phyloP scores from a whole-genome alignment of 352 stramenopile genomes.

The Albugo laibachii region DNA sequence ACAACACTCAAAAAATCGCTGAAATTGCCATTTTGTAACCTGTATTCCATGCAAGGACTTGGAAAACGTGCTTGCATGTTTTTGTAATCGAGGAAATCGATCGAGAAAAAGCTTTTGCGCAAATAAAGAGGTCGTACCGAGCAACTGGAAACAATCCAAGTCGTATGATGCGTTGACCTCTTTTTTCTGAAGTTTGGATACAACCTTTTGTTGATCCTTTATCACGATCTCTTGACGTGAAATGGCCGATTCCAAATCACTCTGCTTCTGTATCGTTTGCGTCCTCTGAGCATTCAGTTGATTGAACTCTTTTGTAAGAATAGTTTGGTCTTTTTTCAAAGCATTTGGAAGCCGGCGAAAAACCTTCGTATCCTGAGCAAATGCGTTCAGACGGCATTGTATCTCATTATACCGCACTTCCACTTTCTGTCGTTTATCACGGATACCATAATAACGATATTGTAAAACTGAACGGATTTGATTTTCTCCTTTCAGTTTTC shows the following conservation, averaged over 20 bases:
- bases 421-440: constrained; percentile 15
- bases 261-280: no score
- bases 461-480: no score
- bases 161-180: no score
- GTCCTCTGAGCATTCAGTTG: no score
- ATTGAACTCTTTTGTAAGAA: constrained; percentile 15
- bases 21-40: constrained; percentile 39
- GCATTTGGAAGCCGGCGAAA: constrained; percentile 41
- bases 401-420: constrained; percentile 7
- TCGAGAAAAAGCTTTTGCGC: constrained; percentile 20
- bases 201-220: no score
- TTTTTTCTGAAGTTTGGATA: no score
- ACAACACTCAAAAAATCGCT: constrained; percentile 33
- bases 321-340: constrained; percentile 16
- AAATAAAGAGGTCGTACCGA: no score
- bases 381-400: constrained; percentile 14
- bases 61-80: constrained; percentile 33
- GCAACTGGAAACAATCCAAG: no score
- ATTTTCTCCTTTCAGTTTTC: no score
- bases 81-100: constrained; percentile 40
- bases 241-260: no score
- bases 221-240: no score
- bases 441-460: not conserved
- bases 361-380: constrained; percentile 25
- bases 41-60: constrained; percentile 16